Percentiles rank a stretch among this genome's conserved stretches.
These are phyloP conservation scores for Chalaropsis thielavioides DNA, from an alignment of 2,329 filamentous ascomycete genomes.

Conservation along the genomic window DNA sequence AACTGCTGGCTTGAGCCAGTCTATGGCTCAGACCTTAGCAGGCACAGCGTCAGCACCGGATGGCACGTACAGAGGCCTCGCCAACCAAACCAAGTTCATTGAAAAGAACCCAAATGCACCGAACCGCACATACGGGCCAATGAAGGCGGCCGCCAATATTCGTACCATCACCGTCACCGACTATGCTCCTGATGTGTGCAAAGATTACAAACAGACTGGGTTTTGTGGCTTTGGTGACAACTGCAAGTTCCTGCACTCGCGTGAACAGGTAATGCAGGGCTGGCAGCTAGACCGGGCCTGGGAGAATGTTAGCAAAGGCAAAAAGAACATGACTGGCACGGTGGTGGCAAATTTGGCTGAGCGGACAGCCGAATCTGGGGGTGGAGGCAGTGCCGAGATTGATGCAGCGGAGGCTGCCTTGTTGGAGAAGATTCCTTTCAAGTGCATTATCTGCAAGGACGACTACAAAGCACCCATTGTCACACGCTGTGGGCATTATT, in stretches of 20 bases:
- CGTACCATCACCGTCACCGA: slow-evolving; percentile 82
- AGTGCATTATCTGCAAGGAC: slow-evolving; percentile 71
- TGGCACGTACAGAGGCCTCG: slow-evolving; percentile 63
- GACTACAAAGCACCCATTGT: slow-evolving; percentile 67
- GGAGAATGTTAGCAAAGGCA: slow-evolving; percentile 68
- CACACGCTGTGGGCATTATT: slow-evolving; percentile 90
- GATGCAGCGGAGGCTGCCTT: slow-evolving; percentile 49
- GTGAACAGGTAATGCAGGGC: slow-evolving; percentile 73
- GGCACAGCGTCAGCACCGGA: slow-evolving; percentile 24
- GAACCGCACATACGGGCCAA: slow-evolving; percentile 58
- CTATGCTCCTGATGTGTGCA: slow-evolving; percentile 85
- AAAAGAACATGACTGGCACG: slow-evolving; percentile 46
- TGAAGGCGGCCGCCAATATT: slow-evolving; percentile 80
- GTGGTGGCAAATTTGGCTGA: slow-evolving; percentile 46
- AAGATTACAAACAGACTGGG: slow-evolving; percentile 77
- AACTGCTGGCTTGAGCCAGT: too few relatives aligned
- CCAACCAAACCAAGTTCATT: slow-evolving; percentile 60
- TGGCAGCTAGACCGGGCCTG: slow-evolving; percentile 94
- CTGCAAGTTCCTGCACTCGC: slow-evolving; percentile 67
- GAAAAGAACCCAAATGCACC: slow-evolving; percentile 67
- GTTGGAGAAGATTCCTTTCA: slow-evolving; percentile 75
- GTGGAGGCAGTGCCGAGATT: slow-evolving; percentile 28
- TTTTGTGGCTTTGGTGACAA: slow-evolving; percentile 51
- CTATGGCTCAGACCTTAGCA: slow-evolving; percentile 20
- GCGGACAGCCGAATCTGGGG: slow-evolving; percentile 20